Evolutionary conservation across 306 rosid genomes (phyloP), one percentile per base, ranked within the genome.

Genomic region (Hippophae gyantsensis): DNA sequence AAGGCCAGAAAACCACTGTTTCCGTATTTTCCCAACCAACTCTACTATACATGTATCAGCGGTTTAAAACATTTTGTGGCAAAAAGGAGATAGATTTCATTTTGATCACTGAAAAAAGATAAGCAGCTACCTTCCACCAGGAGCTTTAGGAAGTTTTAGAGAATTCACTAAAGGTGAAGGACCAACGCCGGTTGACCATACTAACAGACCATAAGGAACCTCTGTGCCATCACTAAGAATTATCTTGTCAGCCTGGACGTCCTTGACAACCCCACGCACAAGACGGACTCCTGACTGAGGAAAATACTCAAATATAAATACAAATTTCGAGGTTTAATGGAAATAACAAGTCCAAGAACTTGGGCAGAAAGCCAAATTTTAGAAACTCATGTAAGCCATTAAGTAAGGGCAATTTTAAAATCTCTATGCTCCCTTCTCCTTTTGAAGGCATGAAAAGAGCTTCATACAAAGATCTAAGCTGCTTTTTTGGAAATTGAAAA

Each of bases 131-230:
- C 99, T 86, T 77, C 99, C 99, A 75, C 95, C 99, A 10, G 95
- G 89, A 79, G 99, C 70, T 76, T 93, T 93, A 11, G 99, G 86
- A 54, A 93, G 78, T 49, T 81, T 81, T 64, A 84, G 38, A 9
- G 89, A 70, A 7, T 59, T 75, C 59, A 86, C 65, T 60, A 92
- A 46, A 52, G 89, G 60, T 14, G 99, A 88, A 27, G 99, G 99
- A 61, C 97, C 99, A 75, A 93, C 99, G 60, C 99, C 97, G 12
- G 97, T 93, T 42, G 99, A 88, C 99, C 99, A 93, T 52, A 93
- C 99, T 44, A 93, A 56, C 79, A 93, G 67, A 32, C 99, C 99
- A 65, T 80, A 93, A 54, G 99, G 97, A 66, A 93, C 97, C 81
- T 93, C 95, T 9, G 86, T 80, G 68, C 86, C 99, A 80, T 93